These are phyloP conservation scores for Beverwykella pulmonaria DNA, from an alignment of 495 filamentous ascomycete genomes.

Conservation along the genomic window DNA sequence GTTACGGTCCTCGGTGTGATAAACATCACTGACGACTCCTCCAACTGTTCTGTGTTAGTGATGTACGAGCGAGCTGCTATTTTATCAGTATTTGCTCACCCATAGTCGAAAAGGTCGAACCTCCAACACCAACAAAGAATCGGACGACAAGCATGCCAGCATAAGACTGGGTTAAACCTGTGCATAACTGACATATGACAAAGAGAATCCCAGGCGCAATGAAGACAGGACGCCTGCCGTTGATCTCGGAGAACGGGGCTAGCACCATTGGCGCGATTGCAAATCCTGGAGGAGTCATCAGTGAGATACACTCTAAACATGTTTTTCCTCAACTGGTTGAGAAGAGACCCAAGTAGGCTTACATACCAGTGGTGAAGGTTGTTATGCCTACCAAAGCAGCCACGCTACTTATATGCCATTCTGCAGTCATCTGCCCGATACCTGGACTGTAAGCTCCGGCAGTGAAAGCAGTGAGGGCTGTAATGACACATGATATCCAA, in stretches of 20 bases:
- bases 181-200: constrained; percentile 69
- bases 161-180: constrained; percentile 71
- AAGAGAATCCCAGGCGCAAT: constrained; percentile 71
- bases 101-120: constrained; percentile 86
- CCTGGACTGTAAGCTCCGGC: constrained; percentile 80
- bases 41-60: constrained; percentile 58
- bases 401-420: constrained; percentile 65
- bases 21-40: constrained; percentile 88
- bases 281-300: constrained; percentile 60
- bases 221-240: constrained; percentile 79
- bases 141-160: constrained; percentile 76
- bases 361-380: constrained; percentile 62
- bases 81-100: neutral
- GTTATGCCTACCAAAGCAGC: constrained; percentile 79
- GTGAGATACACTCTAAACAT: neutral
- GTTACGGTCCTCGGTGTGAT: constrained; percentile 75
- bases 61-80: neutral
- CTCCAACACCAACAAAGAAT: constrained; percentile 74
- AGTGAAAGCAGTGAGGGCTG: constrained; percentile 76
- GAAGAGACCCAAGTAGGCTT: neutral
- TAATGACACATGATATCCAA: constrained; percentile 73
- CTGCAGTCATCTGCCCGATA: constrained; percentile 59
- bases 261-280: constrained; percentile 85
- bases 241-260: constrained; percentile 87
- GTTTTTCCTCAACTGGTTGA: neutral